Base-by-base conservation (phyloP, 495 filamentous ascomycete genomes). In the Hamigera avellanea region DNA sequence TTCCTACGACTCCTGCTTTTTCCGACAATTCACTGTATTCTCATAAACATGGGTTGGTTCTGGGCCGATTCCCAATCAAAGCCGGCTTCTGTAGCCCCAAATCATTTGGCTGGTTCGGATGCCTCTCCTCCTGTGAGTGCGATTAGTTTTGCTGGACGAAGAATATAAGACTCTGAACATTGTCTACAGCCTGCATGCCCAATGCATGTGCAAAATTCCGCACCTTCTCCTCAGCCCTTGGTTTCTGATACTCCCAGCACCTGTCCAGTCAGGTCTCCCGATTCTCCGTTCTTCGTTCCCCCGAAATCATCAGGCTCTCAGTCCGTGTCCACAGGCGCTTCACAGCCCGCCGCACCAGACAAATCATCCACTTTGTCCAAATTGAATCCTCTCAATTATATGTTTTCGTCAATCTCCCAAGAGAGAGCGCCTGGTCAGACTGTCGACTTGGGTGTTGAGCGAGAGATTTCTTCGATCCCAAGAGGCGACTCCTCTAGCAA, bases 361-460 rank as follows among this genome's bases (percentile, higher is more conserved):
- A 53, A 49, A 31, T 55, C 51, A 23, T 71, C 74, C 21, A 64
- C 71, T 0, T 42, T 83, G 16, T 83, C 83, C 0, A 84, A 77
- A 50, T 64, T 94, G 35, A 95, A 96, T 50, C 88, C 88, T 0
- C 61, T 99, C 14, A 96, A 99, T 63, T 93, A 91, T 62, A 96
- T 99, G 93, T 93, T 91, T 49, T 64, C 75, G 4, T 74, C 75
- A 31, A 69, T 95, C 40, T 88, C 87, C 2, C 84, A 95, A 59
- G 69, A 75, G 13, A 80, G 70, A 15, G 78, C 84, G 2, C 61
- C 78, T 0, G 58, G 79, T 12, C 91, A 96, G 54, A 78, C 75
- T 8, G 56, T 80, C 8, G 59, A 67, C 23, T 75, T 96, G 0
- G 81, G 84, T 0, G 77, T 84, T 10, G 72, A 78, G 2, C 82